Evolutionary conservation across 129 eudicot species (phyloP).

Genomic region (Tagetes patula): DNA sequence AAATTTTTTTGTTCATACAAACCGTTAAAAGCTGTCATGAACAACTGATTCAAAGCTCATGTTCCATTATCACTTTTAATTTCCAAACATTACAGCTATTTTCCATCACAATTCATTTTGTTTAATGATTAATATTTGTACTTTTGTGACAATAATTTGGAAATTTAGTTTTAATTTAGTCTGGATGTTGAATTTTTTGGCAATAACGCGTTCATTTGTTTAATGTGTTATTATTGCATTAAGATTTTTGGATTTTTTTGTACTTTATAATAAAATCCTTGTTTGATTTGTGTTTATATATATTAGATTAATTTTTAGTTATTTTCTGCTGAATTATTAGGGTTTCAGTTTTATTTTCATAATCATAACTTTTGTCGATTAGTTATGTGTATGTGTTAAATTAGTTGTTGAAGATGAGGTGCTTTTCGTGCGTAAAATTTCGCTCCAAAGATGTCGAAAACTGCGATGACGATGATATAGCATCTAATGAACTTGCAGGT

Average conservation of each 20-base stretch:
- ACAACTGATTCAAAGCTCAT: slow-evolving; percentile 23
- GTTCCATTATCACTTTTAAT: slow-evolving; percentile 16
- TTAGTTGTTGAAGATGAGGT: slow-evolving; percentile 18
- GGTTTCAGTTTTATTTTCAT: slow-evolving; percentile 3
- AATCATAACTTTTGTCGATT: slow-evolving; percentile 5
- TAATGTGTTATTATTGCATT: slow-evolving; percentile 14
- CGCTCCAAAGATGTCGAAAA: slow-evolving; percentile 33
- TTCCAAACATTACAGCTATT: slow-evolving; percentile 31
- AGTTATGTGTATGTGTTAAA: not conserved
- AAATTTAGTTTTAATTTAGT: not conserved
- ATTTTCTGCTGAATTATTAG: slow-evolving; percentile 10
- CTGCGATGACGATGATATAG: slow-evolving; percentile 14
- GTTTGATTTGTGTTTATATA: not conserved
- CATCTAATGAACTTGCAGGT: slow-evolving; percentile 28
- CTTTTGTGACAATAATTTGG: slow-evolving; percentile 2
- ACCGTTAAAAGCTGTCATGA: not conserved
- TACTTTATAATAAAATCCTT: slow-evolving; percentile 14
- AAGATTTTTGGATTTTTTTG: slow-evolving; percentile 17
- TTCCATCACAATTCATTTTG: slow-evolving; percentile 19
- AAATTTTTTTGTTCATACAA: slow-evolving; percentile 15
- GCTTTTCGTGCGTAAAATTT: slow-evolving; percentile 30
- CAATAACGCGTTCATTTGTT: slow-evolving; percentile 41
- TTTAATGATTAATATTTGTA: slow-evolving; percentile 13
- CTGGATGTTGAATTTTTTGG: slow-evolving; percentile 10
- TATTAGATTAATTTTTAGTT: not conserved